Percentiles rank a stretch among this genome's conserved stretches.
These are phyloP conservation scores for Ascosphaera apis DNA, from an alignment of 2,329 filamentous ascomycete genomes.

Conservation along the genomic window DNA sequence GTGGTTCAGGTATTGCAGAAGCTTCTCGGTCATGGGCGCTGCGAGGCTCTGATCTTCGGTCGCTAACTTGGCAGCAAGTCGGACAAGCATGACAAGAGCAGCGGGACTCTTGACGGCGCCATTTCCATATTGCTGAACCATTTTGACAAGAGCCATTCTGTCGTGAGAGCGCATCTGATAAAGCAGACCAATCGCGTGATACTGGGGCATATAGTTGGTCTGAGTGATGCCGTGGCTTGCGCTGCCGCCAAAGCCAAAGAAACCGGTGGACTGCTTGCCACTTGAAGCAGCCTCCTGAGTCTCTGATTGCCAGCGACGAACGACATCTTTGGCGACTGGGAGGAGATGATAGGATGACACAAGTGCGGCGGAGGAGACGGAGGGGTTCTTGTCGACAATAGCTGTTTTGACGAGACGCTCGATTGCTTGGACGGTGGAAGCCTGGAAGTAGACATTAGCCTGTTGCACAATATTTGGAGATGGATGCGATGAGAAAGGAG, in stretches of 20 bases:
- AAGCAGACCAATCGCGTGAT: slow-evolving; percentile 88
- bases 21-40: slow-evolving; percentile 89
- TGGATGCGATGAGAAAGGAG: not conserved
- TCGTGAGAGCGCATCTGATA: slow-evolving; percentile 98
- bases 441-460: slow-evolving; percentile 27
- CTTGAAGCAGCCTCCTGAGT: slow-evolving; percentile 89
- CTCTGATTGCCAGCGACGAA: slow-evolving; percentile 94
- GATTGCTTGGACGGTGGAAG: slow-evolving; percentile 88
- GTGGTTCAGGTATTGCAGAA: slow-evolving; percentile 90
- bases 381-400: slow-evolving; percentile 97
- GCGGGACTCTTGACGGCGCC: slow-evolving; percentile 90
- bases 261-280: slow-evolving; percentile 68
- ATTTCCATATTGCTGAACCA: slow-evolving; percentile 97
- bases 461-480: not conserved
- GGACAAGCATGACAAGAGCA: slow-evolving; percentile 75
- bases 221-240: slow-evolving; percentile 47
- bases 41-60: slow-evolving; percentile 76
- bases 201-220: slow-evolving; percentile 94
- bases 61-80: slow-evolving; percentile 76
- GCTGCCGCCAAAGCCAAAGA: slow-evolving; percentile 76
- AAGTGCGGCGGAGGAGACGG: slow-evolving; percentile 83
- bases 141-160: slow-evolving; percentile 95
- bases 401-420: slow-evolving; percentile 97
- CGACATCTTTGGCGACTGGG: slow-evolving; percentile 83
- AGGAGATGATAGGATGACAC: slow-evolving; percentile 96